Evolutionary conservation across 2,329 filamentous ascomycete species (phyloP).

Genomic region (Scopulariopsis brevicaulis): DNA sequence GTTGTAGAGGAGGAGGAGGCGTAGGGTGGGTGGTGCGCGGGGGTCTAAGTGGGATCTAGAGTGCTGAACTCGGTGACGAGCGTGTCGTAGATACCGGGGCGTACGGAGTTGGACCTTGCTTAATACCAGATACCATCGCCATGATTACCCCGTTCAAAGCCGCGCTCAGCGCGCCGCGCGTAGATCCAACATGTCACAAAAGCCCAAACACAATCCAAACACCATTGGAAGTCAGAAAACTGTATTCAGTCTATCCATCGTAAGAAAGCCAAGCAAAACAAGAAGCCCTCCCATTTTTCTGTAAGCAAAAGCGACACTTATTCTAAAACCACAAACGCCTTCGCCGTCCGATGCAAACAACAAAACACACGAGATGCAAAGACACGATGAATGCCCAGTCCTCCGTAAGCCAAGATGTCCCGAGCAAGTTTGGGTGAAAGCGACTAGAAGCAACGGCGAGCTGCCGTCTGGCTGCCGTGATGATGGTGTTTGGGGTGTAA

Average conservation of each 20-base stretch:
- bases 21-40: background rate
- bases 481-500: background rate
- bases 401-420: background rate
- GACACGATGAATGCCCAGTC: background rate
- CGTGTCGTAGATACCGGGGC: background rate
- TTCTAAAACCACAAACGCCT: conserved; percentile 4
- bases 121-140: background rate
- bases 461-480: no score
- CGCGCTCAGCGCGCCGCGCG: background rate
- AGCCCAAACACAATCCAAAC: background rate
- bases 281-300: background rate
- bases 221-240: background rate
- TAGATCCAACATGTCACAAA: background rate
- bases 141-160: background rate
- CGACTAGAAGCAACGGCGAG: conserved; percentile 9
- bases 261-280: background rate
- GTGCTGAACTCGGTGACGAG: background rate
- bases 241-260: background rate
- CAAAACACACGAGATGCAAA: background rate
- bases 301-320: conserved; percentile 6
- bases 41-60: background rate
- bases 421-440: background rate
- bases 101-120: background rate
- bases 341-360: background rate
- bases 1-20: conserved; percentile 50